Evolutionary conservation across 768 basidiomycete genomes (phyloP), one percentile per base, ranked within the genome.

Genomic region (Pleurotus sapidus): DNA sequence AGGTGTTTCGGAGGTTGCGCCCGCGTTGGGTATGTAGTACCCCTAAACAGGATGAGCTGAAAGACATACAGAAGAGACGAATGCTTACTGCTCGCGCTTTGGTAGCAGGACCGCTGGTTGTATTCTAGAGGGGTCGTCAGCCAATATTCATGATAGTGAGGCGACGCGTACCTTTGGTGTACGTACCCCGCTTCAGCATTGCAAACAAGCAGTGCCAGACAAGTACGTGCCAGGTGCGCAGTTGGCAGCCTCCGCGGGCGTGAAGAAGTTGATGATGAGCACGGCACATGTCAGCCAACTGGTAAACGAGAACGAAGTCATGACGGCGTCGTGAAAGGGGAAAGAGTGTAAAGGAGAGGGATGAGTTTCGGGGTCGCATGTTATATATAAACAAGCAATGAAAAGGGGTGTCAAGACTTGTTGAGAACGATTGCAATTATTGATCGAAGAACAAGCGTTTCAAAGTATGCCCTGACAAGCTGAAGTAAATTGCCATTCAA

Each of bases 21-120:
- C 61, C 3, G 25, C 14, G 12, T 55, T 50, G 12, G 65, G 60
- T 15, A 66, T 51, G 46, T 64, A 66, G 45, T 66, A 70, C 1
- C 68, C 67, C 49, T 50, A 3, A n/a, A n/a, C 37, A 34, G 25
- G 8, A 34, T 20, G n/a, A 34, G 20, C 11, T 9, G 8, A 7
- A 17, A n/a, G 34, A 5, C 6, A 17, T 3, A 5, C 8, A 15
- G 5, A 14, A 18, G 12, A 5, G 14, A 48, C 6, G 12, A 15
- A 18, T 11, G 11, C 49, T 38, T 34, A 37, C 49, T n/a, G 12
- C 20, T 12, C 49, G 24, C 17, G 49, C 49, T 12, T 25, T 20
- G 20, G 30, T 23, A 14, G n/a, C 49, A 50, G 5, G 27, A 30
- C 20, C 20, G 12, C 20, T 50, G 49, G 37, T 50, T 50, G 5